Evolutionary conservation across 768 basidiomycete genomes (phyloP), one percentile per base, ranked within the genome.

Genomic region (Rhizopogon rudus): DNA sequence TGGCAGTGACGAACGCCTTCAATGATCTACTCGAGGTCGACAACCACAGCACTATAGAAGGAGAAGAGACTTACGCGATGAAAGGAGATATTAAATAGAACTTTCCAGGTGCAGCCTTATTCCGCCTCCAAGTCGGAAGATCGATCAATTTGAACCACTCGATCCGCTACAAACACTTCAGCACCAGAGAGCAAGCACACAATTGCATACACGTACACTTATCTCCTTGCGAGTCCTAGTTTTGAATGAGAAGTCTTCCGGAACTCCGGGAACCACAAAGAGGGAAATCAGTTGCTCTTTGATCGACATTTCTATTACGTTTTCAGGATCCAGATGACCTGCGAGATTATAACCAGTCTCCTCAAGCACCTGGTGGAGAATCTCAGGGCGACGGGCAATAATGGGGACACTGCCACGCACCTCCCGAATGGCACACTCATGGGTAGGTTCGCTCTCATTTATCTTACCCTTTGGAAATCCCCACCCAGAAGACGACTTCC

Each of bases 391-490:
- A 22, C n/a, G 33, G 44, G 10, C 37, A 42, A 28, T 9, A 25
- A 25, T 22, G 20, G 20, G 46, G n/a, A 40, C 29, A 41, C 37
- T 22, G 22, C 52, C 51, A 56, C 82, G 53, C 58, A 95, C 96
- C 76, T 99, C 97, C 69, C 97, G 85, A 52, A 91, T 79, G 2
- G 96, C 97, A 71, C 97, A 99, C 53, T 79, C 80, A 48, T 81
- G 79, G 54, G 86, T 81, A 7, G 87, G 83, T 68, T 99, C 97
- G 57, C 89, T 82, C 68, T 95, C 87, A 64, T 99, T 99, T 70
- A 98, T 98, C 74, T 99, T 99, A n/a, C 97, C 97, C 68, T 96
- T 91, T 6, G 97, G 97, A 71, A 98, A 99, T n/a, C 93, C 89
- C 97, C 97, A 99, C 6, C 93, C 92, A 2, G 97, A 91, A 17